Percentiles rank a stretch among this genome's conserved stretches.
Evolutionary conservation across 371 early-diverging fungal species (phyloP).

Genomic region (Entomophthora muscae): DNA sequence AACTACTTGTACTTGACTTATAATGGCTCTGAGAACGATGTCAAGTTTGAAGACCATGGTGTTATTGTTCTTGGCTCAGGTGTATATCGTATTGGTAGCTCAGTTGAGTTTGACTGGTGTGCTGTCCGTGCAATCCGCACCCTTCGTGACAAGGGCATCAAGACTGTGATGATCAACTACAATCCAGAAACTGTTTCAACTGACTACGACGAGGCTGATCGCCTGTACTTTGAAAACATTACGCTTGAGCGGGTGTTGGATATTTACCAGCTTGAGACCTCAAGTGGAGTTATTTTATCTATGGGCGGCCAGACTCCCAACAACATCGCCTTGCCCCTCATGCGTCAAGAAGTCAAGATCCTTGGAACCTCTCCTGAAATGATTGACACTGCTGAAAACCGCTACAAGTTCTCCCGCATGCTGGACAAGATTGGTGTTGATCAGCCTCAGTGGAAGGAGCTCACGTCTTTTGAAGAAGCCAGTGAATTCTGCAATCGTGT

Average conservation of each 20-base stretch:
- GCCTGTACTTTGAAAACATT: constrained; percentile 86
- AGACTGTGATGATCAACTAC: constrained; percentile 92
- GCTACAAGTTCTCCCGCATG: constrained; percentile 78
- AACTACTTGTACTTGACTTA: constrained; percentile 90
- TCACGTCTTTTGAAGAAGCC: constrained; percentile 62
- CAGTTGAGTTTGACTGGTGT: constrained; percentile 92
- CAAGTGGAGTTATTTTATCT: constrained; percentile 64
- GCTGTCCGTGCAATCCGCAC: constrained; percentile 69
- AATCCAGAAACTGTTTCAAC: constrained; percentile 94
- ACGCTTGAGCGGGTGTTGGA: constrained; percentile 81
- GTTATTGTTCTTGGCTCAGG: constrained; percentile 91
- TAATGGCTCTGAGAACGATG: constrained; percentile 69
- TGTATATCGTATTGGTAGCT: constrained; percentile 86
- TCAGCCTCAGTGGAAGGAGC: constrained; percentile 88
- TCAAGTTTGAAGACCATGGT: constrained; percentile 65
- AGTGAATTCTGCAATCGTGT: constrained; percentile 60
- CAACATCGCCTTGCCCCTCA: constrained; percentile 76
- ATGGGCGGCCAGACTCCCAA: constrained; percentile 89
- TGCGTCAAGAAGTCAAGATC: constrained; percentile 45
- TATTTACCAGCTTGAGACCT: constrained; percentile 69
- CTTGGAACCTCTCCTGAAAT: constrained; percentile 79
- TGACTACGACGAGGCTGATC: constrained; percentile 88
- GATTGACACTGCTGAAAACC: constrained; percentile 85
- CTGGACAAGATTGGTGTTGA: constrained; percentile 80
- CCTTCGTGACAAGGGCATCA: constrained; percentile 50